phyloP scores from a whole-genome alignment of 1,139 yeast genomes.

The Pichia sp. region DNA sequence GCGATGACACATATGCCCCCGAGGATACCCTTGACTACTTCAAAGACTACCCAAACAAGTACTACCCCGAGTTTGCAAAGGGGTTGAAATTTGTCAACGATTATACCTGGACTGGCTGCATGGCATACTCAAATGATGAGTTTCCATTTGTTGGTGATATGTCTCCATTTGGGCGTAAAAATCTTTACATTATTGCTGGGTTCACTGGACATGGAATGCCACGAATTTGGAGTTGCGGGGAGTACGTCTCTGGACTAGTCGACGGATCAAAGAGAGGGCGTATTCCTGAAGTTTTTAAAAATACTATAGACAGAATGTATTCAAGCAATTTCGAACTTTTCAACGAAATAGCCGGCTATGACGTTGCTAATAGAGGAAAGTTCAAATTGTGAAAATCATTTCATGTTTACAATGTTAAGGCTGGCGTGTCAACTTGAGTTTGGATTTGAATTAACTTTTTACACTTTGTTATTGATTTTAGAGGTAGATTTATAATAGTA shows the following conservation, averaged over 20 bases:
- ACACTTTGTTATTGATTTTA: no score
- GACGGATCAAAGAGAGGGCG: neutral
- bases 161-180: constrained; percentile 24
- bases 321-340: constrained; percentile 19
- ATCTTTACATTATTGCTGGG: constrained; percentile 38
- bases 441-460: no score
- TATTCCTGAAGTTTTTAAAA: constrained; percentile 17
- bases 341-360: constrained; percentile 17
- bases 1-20: constrained; percentile 29
- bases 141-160: constrained; percentile 37
- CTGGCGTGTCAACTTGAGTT: no score
- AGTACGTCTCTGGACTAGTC: constrained; percentile 24
- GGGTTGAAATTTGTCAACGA: constrained; percentile 21
- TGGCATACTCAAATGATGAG: constrained; percentile 38
- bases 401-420: no score
- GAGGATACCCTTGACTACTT: constrained; percentile 21
- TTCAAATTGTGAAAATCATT: constrained; percentile 12
- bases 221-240: constrained; percentile 34
- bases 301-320: constrained; percentile 16
- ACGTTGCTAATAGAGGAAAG: constrained; percentile 9
- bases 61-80: constrained; percentile 24
- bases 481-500: no score
- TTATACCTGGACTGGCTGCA: constrained; percentile 38
- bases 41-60: constrained; percentile 23
- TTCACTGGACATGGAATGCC: constrained; percentile 50